A percentile compares a stretch with the other conserved stretches of the same genome.
Evolutionary conservation across 2,329 filamentous ascomycete genomes (phyloP).

Genomic region (Penicillium sp.): DNA sequence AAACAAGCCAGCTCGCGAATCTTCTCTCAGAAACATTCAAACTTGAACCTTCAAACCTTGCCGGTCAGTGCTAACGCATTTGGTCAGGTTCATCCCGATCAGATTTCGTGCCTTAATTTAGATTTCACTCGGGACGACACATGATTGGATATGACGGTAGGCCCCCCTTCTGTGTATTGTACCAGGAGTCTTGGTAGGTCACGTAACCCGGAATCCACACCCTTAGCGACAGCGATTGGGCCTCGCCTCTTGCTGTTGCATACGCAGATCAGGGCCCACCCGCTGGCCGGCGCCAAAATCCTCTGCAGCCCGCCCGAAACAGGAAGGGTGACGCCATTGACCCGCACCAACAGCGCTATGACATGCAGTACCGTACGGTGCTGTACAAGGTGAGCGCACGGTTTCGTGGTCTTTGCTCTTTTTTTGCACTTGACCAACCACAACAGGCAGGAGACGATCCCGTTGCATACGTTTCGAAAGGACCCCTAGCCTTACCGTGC

Average conservation of each 20-base stretch:
- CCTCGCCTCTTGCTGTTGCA: slow-evolving; percentile 1
- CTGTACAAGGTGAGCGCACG: neutral
- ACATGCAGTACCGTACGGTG: slow-evolving; percentile 19
- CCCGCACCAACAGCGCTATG: slow-evolving; percentile 18
- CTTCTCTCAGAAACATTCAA: neutral
- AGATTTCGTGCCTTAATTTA: slow-evolving; percentile 11
- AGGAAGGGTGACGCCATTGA: slow-evolving; percentile 27
- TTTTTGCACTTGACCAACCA: neutral
- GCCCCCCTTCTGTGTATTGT: neutral
- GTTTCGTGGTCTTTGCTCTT: slow-evolving; percentile 2
- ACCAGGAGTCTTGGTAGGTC: slow-evolving; percentile 2
- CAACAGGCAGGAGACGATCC: neutral
- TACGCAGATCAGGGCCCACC: slow-evolving; percentile 25
- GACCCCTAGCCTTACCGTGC: neutral
- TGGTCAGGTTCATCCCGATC: slow-evolving; percentile 11
- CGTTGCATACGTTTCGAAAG: neutral
- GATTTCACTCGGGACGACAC: slow-evolving; percentile 1
- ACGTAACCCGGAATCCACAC: slow-evolving; percentile 5
- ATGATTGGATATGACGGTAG: neutral
- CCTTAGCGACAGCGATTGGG: slow-evolving; percentile 4
- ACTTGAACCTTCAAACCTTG: neutral
- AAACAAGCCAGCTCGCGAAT: neutral
- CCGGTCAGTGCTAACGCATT: slow-evolving; percentile 6
- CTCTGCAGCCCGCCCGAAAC: slow-evolving; percentile 25
- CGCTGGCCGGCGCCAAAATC: slow-evolving; percentile 16